Evolutionary conservation across 768 basidiomycete species (phyloP), one percentile per base, ranked within the genome.

Genomic region (Suillus cothurnatus): DNA sequence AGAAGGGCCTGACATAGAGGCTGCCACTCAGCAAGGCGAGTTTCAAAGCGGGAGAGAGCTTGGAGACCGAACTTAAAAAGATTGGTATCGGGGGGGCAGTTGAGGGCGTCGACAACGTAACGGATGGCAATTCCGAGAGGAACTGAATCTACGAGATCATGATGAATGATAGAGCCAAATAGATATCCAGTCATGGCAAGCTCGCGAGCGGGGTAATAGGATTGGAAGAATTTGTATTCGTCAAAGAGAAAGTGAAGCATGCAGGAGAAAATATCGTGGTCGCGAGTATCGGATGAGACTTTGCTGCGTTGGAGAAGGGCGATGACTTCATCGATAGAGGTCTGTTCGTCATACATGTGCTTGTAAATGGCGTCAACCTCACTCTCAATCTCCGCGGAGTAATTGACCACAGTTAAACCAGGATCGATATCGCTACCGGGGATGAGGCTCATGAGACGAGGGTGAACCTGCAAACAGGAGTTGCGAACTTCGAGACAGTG

Each of bases 181-280:
- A 99, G 86, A 73, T 94, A 91, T 56, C 93, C 97, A 8, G 97
- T 99, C 89, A 99, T 95, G 61, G 90, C 88, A 55, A 99, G 85
- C 79, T 99, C 95, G 69, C 95, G 92, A 45, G 92, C 84, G 31
- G 97, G 97, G 72, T 95, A 95, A 78, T 91, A 97, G 47, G 92
- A 91, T 74, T 97, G 94, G 87, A 99, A 97, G 84, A 98, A 99
- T 73, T 95, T 96, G 88, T 97, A 97, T 80, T 99, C 97, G 86
- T 99, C 97, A 79, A 99, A 98, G 52, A 99, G 87, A 83, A 97
- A 97, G 81, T 98, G 96, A 60, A 99, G 90, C 89, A 97, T 97
- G 86, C 95, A 98, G n/a, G 95, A 97, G 74, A 98, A 98, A 67
- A 97, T 88, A 79, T 99, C 95, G 75, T 97, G 94, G 70, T 98